Conservation (phyloP, 371 early-diverging fungal species). For the Mortierella sp. region DNA sequence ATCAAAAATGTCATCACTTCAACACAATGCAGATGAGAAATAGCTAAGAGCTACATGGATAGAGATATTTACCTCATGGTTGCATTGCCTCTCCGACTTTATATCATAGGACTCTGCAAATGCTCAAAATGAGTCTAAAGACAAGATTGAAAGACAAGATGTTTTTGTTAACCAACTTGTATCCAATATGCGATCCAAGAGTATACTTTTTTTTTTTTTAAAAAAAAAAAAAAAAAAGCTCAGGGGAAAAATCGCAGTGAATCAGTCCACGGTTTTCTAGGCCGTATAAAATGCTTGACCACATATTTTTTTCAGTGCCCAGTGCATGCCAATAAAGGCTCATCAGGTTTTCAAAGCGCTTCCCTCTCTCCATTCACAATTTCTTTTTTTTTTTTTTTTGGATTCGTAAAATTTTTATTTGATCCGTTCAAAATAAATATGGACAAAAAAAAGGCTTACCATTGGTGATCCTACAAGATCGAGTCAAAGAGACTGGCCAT, state of each 20-base stretch:
- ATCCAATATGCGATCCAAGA: not conserved
- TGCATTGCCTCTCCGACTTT: too few relatives aligned
- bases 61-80: too few relatives aligned
- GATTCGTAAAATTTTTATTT: too few relatives aligned
- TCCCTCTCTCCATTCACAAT: not conserved
- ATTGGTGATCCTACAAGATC: not conserved
- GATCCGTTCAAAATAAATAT: not conserved
- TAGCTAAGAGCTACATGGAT: too few relatives aligned
- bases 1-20: conserved; percentile 54
- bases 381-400: too few relatives aligned
- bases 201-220: not conserved
- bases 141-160: too few relatives aligned
- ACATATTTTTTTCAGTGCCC: conserved; percentile 57
- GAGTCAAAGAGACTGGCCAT: too few relatives aligned
- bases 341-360: conserved; percentile 48
- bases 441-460: conserved; percentile 9
- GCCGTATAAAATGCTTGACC: conserved; percentile 56
- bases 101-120: too few relatives aligned
- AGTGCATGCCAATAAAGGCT: conserved; percentile 54
- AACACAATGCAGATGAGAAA: conserved; percentile 4
- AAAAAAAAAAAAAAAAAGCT: not conserved
- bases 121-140: too few relatives aligned
- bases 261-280: conserved; percentile 58
- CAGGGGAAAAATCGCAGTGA: conserved; percentile 5
- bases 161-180: too few relatives aligned